Conservation (phyloP, 768 basidiomycete species). For the Calvatia gigantea region DNA sequence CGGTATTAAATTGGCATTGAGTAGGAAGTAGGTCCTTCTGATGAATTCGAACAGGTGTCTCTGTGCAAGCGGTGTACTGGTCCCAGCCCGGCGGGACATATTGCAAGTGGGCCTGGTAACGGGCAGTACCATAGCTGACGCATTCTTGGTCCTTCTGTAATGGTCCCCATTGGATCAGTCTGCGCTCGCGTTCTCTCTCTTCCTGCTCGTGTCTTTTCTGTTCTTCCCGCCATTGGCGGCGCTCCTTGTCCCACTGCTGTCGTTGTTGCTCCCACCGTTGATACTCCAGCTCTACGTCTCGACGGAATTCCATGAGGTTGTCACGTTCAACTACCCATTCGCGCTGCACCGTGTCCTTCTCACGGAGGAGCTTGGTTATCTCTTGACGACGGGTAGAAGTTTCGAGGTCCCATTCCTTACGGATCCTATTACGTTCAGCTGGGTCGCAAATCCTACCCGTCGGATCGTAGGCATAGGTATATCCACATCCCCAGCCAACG, state of each 20-base stretch:
- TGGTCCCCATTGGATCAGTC: slow-evolving; percentile 1
- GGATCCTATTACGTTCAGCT: no score
- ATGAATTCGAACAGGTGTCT: slow-evolving; percentile 1
- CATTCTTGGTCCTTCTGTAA: not conserved
- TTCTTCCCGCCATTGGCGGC: not conserved
- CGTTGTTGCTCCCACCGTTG: not conserved
- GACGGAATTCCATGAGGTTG: no score
- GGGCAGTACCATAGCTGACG: not conserved
- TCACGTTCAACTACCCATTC: no score
- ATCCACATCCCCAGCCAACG: no score
- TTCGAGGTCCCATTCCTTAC: no score
- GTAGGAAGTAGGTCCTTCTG: not conserved
- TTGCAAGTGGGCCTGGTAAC: slow-evolving; percentile 1
- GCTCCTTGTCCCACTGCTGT: not conserved
- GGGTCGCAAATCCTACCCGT: no score
- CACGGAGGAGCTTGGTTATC: no score
- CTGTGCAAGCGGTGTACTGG: not conserved
- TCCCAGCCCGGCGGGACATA: slow-evolving; percentile 5
- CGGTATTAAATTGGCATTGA: not conserved
- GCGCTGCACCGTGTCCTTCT: no score
- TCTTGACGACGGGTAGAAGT: no score
- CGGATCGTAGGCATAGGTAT: no score
- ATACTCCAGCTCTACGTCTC: no score
- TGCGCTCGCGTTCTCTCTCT: not conserved
- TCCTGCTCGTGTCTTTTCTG: not conserved